These are phyloP conservation scores for Podospora pseudocomata DNA, from an alignment of 495 filamentous ascomycete species.

Conservation along the genomic window DNA sequence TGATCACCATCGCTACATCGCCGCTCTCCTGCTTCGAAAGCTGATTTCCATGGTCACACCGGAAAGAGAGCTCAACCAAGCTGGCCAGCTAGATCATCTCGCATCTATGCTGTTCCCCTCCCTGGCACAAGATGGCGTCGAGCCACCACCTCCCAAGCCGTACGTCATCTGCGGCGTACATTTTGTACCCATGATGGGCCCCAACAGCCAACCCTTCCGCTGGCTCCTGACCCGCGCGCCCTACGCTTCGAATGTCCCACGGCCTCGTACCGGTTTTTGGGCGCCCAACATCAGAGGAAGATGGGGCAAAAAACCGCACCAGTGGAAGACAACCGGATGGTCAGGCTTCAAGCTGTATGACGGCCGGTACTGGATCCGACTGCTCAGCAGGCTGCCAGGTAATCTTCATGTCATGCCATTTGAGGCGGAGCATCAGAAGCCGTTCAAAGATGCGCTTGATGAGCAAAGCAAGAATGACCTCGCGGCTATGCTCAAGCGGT, in stretches of 20 bases:
- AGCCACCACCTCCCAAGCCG: constrained; percentile 31
- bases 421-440: constrained; percentile 43
- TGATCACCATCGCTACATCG: constrained; percentile 35
- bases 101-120: constrained; percentile 39
- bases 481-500: constrained; percentile 32
- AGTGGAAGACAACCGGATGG: constrained; percentile 24
- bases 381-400: constrained; percentile 41
- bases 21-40: constrained; percentile 37
- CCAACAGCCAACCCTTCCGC: constrained; percentile 14
- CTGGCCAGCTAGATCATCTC: constrained; percentile 33
- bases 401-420: constrained; percentile 51
- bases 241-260: constrained; percentile 30
- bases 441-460: constrained; percentile 40
- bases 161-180: constrained; percentile 56
- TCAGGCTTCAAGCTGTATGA: constrained; percentile 65
- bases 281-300: constrained; percentile 14
- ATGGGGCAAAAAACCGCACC: background rate
- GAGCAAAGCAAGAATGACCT: constrained; percentile 27
- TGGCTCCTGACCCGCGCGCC: constrained; percentile 45
- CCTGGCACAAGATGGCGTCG: constrained; percentile 13
- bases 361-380: constrained; percentile 75
- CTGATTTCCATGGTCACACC: constrained; percentile 41
- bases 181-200: constrained; percentile 45
- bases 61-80: constrained; percentile 29
- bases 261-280: constrained; percentile 19